These are phyloP conservation scores for Comarum palustre DNA, from an alignment of 306 rosid genomes.

Conservation along the genomic window DNA sequence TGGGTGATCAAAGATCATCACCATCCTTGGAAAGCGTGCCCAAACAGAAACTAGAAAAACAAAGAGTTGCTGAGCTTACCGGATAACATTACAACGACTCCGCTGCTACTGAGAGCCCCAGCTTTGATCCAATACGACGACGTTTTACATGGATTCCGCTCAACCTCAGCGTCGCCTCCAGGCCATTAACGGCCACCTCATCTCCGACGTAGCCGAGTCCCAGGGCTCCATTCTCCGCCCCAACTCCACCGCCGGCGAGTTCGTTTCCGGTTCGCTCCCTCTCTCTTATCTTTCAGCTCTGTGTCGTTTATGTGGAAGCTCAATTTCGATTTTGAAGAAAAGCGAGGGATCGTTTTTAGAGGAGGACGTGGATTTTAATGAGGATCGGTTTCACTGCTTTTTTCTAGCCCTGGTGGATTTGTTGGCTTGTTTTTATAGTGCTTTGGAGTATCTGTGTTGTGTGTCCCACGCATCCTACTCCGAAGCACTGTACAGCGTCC, in stretches of 20 bases:
- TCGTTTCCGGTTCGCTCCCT: constrained; percentile 48
- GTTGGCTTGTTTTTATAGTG: not conserved
- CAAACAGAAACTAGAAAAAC: not conserved
- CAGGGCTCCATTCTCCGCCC: constrained; percentile 50
- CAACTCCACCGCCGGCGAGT: constrained; percentile 69
- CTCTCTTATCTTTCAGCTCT: not conserved
- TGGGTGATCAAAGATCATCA: not conserved
- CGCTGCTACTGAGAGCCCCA: not conserved
- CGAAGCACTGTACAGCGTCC: not conserved
- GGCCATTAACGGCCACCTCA: constrained; percentile 58
- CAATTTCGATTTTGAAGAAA: not conserved
- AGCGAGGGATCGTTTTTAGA: not conserved
- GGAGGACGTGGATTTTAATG: not conserved
- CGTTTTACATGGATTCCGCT: constrained; percentile 42
- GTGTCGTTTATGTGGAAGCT: not conserved
- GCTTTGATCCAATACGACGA: not conserved
- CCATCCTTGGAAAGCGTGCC: constrained; percentile 14
- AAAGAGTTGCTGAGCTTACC: not conserved
- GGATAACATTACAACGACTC: not conserved
- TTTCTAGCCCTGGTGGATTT: not conserved
- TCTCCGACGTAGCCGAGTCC: constrained; percentile 37
- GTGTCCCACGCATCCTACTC: not conserved
- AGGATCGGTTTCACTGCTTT: not conserved
- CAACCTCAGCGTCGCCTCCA: constrained; percentile 68
- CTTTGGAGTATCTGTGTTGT: not conserved